Percentiles rank a stretch among this genome's conserved stretches.
Evolutionary conservation across 192 early-diverging fungal species (phyloP).

Genomic region (Coemansia sp.): DNA sequence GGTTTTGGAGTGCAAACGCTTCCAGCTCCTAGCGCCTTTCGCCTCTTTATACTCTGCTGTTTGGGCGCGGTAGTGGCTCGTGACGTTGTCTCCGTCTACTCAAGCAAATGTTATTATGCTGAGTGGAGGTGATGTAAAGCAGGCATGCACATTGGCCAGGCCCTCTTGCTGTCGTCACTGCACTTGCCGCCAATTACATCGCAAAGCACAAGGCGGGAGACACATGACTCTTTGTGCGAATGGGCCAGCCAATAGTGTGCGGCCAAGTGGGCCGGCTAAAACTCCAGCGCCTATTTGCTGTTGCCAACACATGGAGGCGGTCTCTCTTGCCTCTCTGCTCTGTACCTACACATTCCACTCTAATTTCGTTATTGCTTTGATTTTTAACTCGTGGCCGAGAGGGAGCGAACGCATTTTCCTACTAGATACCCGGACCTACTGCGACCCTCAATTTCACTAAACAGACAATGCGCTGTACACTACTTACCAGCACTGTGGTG

Average conservation of each 20-base stretch:
- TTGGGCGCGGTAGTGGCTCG: neutral
- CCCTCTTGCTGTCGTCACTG: neutral
- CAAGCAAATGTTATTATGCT: neutral
- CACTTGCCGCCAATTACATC: neutral
- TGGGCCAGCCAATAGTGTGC: constrained; percentile 23
- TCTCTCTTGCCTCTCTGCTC: neutral
- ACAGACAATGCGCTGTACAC: constrained; percentile 29
- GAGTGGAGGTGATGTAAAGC: neutral
- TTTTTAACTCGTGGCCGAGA: neutral
- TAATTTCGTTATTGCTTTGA: constrained; percentile 8
- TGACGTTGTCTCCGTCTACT: neutral
- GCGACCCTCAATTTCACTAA: neutral
- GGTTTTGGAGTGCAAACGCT: neutral
- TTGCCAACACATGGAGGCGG: neutral
- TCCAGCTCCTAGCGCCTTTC: no score
- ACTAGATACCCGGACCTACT: constrained; percentile 3
- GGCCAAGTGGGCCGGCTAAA: constrained; percentile 23
- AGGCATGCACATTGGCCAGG: neutral
- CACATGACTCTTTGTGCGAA: constrained; percentile 6
- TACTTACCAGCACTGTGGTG: constrained; percentile 34
- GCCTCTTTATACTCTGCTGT: neutral
- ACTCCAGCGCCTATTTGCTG: neutral
- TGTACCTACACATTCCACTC: neutral
- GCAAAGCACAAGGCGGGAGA: neutral
- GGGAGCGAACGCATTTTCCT: neutral